Conservation (phyloP, 768 basidiomycete species). For the Agaricus subrufescens region DNA sequence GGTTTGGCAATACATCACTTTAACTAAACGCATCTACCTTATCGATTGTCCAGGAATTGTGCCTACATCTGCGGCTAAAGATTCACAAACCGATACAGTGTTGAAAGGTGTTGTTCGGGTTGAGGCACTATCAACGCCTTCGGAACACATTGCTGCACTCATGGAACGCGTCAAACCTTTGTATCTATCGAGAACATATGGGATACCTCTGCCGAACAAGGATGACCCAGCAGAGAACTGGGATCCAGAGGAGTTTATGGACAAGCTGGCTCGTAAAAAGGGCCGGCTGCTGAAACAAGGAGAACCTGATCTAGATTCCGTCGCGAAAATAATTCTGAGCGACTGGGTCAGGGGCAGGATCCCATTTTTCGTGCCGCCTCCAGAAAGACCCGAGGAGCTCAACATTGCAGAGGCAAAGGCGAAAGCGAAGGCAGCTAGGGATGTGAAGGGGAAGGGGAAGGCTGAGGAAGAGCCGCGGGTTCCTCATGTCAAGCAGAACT, state of each 20-base stretch:
- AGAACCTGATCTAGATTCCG: conserved; percentile 88
- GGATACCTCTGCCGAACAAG: conserved; percentile 57
- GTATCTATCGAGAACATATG: conserved; percentile 86
- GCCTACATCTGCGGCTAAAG: conserved; percentile 79
- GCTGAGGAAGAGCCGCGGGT: conserved; percentile 35
- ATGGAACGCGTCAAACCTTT: conserved; percentile 90
- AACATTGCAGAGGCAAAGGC: conserved; percentile 63
- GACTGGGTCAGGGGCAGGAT: conserved; percentile 98
- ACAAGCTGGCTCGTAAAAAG: conserved; percentile 83
- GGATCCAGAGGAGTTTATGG: conserved; percentile 77
- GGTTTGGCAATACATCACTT: conserved; percentile 99
- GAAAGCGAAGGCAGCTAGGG: conserved; percentile 40
- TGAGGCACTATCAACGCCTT: conserved; percentile 88
- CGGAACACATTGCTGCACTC: conserved; percentile 85
- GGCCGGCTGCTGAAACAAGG: conserved; percentile 92
- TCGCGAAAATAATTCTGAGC: conserved; percentile 90
- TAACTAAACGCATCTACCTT: conserved; percentile 94
- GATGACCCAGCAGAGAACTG: conserved; percentile 50
- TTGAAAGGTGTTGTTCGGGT: conserved; percentile 97
- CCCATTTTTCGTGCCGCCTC: conserved; percentile 93
- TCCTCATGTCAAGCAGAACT: conserved; percentile 77
- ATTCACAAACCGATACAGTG: conserved; percentile 86
- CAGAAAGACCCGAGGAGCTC: conserved; percentile 71
- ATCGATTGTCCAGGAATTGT: conserved; percentile 99
- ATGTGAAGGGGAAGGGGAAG: conserved; percentile 53